Conservation (phyloP, 1,284 basidiomycete species). For the Quambalaria eucalypti region DNA sequence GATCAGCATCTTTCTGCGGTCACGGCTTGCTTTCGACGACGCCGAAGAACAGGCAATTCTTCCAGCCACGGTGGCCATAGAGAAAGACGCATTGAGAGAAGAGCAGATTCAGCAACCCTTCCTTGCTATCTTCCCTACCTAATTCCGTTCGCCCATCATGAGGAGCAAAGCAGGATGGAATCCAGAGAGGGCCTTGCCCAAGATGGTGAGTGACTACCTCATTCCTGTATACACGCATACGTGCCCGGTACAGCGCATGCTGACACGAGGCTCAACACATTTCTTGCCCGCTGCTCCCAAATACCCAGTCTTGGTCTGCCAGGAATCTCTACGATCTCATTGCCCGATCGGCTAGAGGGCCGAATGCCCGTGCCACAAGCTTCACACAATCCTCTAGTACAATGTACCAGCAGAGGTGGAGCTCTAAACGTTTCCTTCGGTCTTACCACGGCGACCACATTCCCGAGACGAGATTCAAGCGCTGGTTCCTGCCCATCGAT, state of each 20-base stretch:
- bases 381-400: constrained; percentile 61
- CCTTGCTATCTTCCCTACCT: no score
- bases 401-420: constrained; percentile 88
- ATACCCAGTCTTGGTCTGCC: constrained; percentile 56
- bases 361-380: constrained; percentile 49
- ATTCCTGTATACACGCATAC: no score
- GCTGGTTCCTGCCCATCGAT: constrained; percentile 81
- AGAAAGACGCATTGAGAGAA: no score
- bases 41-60: no score
- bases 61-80: no score
- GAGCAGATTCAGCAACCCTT: no score
- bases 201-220: background rate
- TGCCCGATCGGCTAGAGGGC: constrained; percentile 49
- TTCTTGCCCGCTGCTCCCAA: no score
- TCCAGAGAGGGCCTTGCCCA: background rate
- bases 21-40: no score
- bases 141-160: no score
- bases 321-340: constrained; percentile 69
- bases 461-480: constrained; percentile 83
- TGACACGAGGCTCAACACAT: no score
- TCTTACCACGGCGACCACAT: constrained; percentile 96
- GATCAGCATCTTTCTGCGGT: no score
- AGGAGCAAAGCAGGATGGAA: background rate
- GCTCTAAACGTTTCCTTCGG: constrained; percentile 75
- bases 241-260: no score